Evolutionary conservation across 2,329 filamentous ascomycete species (phyloP).

Genomic region (Trichoderma oligosporum): DNA sequence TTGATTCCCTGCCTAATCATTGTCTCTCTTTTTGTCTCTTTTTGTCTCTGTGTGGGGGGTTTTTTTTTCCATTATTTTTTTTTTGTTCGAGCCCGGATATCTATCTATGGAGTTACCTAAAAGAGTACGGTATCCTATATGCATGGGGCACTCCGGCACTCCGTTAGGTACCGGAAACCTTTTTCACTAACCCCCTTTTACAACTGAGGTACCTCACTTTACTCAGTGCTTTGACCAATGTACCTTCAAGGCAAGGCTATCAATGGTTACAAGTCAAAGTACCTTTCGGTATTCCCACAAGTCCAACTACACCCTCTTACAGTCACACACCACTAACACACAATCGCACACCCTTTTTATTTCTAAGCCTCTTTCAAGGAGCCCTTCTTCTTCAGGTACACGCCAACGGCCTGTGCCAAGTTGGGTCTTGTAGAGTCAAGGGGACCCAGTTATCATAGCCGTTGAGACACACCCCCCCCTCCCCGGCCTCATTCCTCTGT

Average conservation of each 20-base stretch:
- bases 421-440: not conserved
- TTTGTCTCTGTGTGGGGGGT: slow-evolving; percentile 4
- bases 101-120: too few species aligned
- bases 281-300: not conserved
- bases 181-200: too few species aligned
- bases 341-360: slow-evolving; percentile 9
- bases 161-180: too few species aligned
- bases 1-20: not conserved
- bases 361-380: slow-evolving; percentile 17
- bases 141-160: too few species aligned
- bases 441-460: slow-evolving; percentile 7
- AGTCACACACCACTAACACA: slow-evolving; percentile 9
- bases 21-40: slow-evolving; percentile 14
- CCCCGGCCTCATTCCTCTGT: slow-evolving; percentile 14
- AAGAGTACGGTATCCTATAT: too few species aligned
- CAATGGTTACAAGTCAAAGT: too few species aligned
- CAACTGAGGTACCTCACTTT: not conserved
- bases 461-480: slow-evolving; percentile 3
- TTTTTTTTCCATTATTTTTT: not conserved
- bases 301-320: slow-evolving; percentile 8
- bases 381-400: slow-evolving; percentile 16
- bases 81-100: too few species aligned
- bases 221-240: not conserved
- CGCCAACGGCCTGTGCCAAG: not conserved
- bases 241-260: too few species aligned